These are phyloP conservation scores for Sporisorium sorghi DNA, from an alignment of 1,284 basidiomycete species.

Conservation along the genomic window DNA sequence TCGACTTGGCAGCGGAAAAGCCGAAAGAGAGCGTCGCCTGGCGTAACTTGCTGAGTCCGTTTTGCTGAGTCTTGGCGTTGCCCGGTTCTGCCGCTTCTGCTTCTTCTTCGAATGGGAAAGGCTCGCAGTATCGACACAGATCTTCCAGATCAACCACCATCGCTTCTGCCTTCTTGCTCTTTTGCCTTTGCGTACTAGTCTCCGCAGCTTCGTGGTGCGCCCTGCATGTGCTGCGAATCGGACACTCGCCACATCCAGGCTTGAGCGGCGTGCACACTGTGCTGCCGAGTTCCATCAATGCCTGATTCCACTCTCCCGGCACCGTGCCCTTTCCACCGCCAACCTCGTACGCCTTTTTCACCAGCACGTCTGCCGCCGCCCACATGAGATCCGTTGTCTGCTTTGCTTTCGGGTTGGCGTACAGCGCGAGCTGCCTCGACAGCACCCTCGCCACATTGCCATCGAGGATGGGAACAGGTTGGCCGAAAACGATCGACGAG, in stretches of 20 bases:
- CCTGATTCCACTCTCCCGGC: constrained; percentile 67
- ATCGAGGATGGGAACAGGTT: constrained; percentile 62
- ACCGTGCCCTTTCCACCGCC: constrained; percentile 22
- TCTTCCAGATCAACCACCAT: constrained; percentile 58
- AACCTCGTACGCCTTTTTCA: constrained; percentile 36
- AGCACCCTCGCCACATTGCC: constrained; percentile 65
- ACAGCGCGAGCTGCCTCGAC: constrained; percentile 60
- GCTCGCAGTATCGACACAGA: constrained; percentile 59
- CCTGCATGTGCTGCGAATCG: constrained; percentile 52
- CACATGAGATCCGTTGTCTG: constrained; percentile 60
- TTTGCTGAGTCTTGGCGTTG: background rate
- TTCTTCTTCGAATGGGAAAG: constrained; percentile 46
- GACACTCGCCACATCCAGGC: constrained; percentile 57
- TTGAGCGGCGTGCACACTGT: constrained; percentile 48
- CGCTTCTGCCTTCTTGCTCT: background rate
- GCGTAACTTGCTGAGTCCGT: constrained; percentile 29
- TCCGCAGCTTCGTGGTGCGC: constrained; percentile 32
- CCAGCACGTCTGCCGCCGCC: constrained; percentile 56
- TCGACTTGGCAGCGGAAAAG: constrained; percentile 9
- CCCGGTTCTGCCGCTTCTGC: constrained; percentile 18
- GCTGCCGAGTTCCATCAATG: constrained; percentile 66
- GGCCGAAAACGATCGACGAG: constrained; percentile 64
- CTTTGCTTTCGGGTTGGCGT: constrained; percentile 61
- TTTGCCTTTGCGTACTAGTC: constrained; percentile 11
- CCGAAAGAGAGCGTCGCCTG: constrained; percentile 45